phyloP scores from a whole-genome alignment of 2,329 filamentous ascomycete genomes.

The Xylaria sp. region DNA sequence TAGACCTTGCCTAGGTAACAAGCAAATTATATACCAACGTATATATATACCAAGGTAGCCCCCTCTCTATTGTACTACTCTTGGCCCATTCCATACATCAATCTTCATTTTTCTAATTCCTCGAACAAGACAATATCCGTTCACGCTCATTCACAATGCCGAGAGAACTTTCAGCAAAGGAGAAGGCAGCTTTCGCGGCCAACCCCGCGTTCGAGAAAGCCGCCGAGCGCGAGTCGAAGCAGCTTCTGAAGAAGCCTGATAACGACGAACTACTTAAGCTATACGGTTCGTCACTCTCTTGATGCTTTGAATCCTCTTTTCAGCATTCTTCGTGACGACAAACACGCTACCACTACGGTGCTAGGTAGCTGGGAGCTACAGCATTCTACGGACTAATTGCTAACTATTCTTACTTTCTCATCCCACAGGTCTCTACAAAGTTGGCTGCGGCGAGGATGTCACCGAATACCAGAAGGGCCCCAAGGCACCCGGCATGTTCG shows the following conservation, averaged over 20 bases:
- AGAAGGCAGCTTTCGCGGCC: slow-evolving; percentile 28
- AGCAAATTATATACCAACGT: background rate
- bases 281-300: slow-evolving; percentile 60
- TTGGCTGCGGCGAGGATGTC: slow-evolving; percentile 67
- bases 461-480: slow-evolving; percentile 58
- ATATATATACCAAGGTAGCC: slow-evolving; percentile 5
- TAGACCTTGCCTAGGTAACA: background rate
- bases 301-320: background rate
- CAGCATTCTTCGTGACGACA: background rate
- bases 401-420: background rate
- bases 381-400: background rate
- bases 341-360: background rate
- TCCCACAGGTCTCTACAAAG: slow-evolving; percentile 66
- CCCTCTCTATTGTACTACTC: slow-evolving; percentile 3
- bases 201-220: slow-evolving; percentile 38
- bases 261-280: slow-evolving; percentile 73
- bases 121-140: background rate
- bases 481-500: slow-evolving; percentile 71
- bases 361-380: background rate
- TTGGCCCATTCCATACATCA: background rate
- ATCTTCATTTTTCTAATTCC: background rate
- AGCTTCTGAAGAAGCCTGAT: slow-evolving; percentile 72
- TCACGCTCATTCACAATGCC: slow-evolving; percentile 25
- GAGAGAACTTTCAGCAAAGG: slow-evolving; percentile 24
- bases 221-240: slow-evolving; percentile 65